Evolutionary conservation across 352 stramenopile species (phyloP).

Genomic region (Sclerospora graminicola): DNA sequence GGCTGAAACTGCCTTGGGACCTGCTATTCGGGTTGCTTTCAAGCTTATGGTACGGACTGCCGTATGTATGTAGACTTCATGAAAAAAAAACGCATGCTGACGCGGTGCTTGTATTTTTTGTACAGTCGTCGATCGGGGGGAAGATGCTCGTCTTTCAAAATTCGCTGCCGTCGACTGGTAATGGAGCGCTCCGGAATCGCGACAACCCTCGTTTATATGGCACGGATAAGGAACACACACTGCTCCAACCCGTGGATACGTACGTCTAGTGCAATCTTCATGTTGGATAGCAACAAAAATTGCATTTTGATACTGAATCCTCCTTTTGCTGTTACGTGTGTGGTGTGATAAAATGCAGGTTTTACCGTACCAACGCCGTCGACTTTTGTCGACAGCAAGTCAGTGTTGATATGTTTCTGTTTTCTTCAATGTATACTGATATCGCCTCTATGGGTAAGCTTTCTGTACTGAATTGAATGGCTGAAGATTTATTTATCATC

Average conservation of each 20-base stretch:
- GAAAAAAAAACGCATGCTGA: background rate
- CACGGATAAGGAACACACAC: slow-evolving; percentile 84
- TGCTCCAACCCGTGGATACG: slow-evolving; percentile 84
- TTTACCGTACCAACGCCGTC: slow-evolving; percentile 88
- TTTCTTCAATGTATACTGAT: slow-evolving; percentile 94
- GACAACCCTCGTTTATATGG: slow-evolving; percentile 75
- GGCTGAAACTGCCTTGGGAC: slow-evolving; percentile 70
- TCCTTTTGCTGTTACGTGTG: background rate
- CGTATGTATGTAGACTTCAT: background rate
- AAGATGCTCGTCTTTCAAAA: slow-evolving; percentile 88
- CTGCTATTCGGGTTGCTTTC: slow-evolving; percentile 92
- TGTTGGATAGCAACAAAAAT: background rate
- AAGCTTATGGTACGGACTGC: slow-evolving; percentile 91
- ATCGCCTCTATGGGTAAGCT: slow-evolving; percentile 87
- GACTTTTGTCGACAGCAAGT: slow-evolving; percentile 98
- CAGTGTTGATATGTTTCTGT: slow-evolving; percentile 98
- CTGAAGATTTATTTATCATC: background rate
- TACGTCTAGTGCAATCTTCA: slow-evolving; percentile 14
- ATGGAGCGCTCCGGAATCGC: slow-evolving; percentile 72
- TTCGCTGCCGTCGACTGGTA: slow-evolving; percentile 62
- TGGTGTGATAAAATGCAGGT: slow-evolving; percentile 28
- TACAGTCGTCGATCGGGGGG: slow-evolving; percentile 69
- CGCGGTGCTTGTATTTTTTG: slow-evolving; percentile 1
- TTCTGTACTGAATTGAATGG: background rate
- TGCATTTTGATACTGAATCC: background rate